phyloP scores from a whole-genome alignment of 257 asterid species.

The Cinchona pubescens region DNA sequence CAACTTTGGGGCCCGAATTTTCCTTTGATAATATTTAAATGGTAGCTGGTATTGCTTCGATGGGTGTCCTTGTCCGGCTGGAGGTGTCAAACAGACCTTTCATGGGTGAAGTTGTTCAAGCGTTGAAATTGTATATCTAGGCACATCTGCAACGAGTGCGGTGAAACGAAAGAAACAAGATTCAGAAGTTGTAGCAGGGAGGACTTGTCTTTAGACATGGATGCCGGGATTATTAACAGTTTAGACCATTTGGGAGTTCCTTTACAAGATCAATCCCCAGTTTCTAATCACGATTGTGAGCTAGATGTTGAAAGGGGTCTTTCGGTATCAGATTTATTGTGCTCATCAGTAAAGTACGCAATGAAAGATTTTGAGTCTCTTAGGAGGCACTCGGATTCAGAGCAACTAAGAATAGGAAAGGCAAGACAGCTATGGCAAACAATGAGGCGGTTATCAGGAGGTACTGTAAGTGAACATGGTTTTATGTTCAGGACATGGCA shows the following conservation, averaged over 20 bases:
- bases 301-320: conserved; percentile 67
- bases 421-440: conserved; percentile 55
- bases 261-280: conserved; percentile 41
- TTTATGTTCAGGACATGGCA: conserved; percentile 48
- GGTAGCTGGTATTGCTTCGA: conserved; percentile 91
- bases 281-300: conserved; percentile 44
- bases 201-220: conserved; percentile 40
- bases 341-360: conserved; percentile 39
- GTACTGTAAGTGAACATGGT: conserved; percentile 77
- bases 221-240: conserved; percentile 27
- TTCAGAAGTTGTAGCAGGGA: conserved; percentile 51
- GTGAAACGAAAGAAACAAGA: conserved; percentile 34
- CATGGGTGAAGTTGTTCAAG: conserved; percentile 98
- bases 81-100: conserved; percentile 91
- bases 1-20: conserved; percentile 47
- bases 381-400: conserved; percentile 75
- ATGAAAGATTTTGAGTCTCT: conserved; percentile 46
- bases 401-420: conserved; percentile 52
- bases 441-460: conserved; percentile 55
- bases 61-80: conserved; percentile 93
- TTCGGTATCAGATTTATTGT: conserved; percentile 62
- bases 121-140: conserved; percentile 71
- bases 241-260: conserved; percentile 31
- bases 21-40: conserved; percentile 63
- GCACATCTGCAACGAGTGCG: conserved; percentile 70